These are phyloP conservation scores for Candida multigemmis DNA, from an alignment of 805 yeast species.

Conservation along the genomic window DNA sequence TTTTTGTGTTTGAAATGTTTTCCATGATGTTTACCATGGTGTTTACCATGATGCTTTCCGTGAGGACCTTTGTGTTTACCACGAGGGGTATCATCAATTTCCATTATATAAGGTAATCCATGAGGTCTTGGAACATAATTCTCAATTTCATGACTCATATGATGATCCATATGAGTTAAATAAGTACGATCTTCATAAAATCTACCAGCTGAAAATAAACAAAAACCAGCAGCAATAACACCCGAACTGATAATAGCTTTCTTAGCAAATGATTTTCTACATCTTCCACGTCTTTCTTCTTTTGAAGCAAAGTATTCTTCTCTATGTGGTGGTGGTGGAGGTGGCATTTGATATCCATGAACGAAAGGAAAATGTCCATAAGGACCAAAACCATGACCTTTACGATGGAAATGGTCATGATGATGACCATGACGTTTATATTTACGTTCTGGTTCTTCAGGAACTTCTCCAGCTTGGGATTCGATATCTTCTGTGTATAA, in stretches of 20 bases:
- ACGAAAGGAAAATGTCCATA: not conserved
- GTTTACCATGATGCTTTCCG: constrained; percentile 4
- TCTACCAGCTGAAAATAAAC: constrained; percentile 2
- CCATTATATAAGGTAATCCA: no score
- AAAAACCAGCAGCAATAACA: not conserved
- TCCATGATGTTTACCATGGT: constrained; percentile 2
- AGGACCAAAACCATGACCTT: not conserved
- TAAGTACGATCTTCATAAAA: no score
- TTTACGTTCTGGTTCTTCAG: constrained; percentile 1
- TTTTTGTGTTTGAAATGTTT: not conserved
- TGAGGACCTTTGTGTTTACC: no score
- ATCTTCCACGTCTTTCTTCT: constrained; percentile 1
- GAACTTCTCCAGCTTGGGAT: constrained; percentile 1
- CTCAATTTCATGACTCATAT: no score
- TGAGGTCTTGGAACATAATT: no score
- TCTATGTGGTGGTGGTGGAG: constrained; percentile 1
- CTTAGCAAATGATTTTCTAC: not conserved
- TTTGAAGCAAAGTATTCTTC: not conserved
- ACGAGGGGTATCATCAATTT: no score
- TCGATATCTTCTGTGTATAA: no score
- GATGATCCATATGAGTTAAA: no score
- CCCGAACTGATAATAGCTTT: constrained; percentile 1
- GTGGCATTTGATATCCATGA: not conserved
- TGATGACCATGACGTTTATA: constrained; percentile 1
- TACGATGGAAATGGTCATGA: not conserved